These are phyloP conservation scores for Astragalus glycyphyllos DNA, from an alignment of 306 rosid genomes.

Conservation along the genomic window DNA sequence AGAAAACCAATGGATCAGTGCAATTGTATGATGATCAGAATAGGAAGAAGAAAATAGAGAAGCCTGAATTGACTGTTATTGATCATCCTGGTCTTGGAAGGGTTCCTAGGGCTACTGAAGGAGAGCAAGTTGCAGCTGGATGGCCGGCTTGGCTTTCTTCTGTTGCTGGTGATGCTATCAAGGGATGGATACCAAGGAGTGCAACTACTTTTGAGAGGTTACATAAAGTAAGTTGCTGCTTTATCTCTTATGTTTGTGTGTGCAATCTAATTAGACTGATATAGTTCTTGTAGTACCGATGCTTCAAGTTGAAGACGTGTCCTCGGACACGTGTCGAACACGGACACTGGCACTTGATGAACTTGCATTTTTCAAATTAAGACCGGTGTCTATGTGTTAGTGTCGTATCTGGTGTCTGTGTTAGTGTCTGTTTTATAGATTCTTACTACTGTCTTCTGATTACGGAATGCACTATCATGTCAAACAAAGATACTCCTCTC, in stretches of 20 bases:
- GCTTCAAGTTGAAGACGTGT: no score
- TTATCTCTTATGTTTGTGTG: constrained; percentile 32
- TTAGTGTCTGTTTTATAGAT: background rate
- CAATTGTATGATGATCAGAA: constrained; percentile 56
- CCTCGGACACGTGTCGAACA: no score
- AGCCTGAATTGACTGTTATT: constrained; percentile 47
- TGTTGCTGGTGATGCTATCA: constrained; percentile 86
- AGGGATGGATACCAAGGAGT: constrained; percentile 87
- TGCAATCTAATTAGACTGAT: background rate
- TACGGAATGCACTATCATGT: background rate
- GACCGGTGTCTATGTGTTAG: no score
- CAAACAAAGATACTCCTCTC: constrained; percentile 4
- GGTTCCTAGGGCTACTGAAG: constrained; percentile 71
- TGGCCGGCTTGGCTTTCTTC: constrained; percentile 97
- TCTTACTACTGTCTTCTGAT: background rate
- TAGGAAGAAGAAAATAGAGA: constrained; percentile 58
- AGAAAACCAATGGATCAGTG: constrained; percentile 61
- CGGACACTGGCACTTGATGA: no score
- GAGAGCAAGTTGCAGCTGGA: constrained; percentile 91
- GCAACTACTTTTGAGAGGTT: constrained; percentile 89
- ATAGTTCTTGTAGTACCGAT: background rate
- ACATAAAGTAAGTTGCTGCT: constrained; percentile 66
- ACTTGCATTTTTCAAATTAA: no score
- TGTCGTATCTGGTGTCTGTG: no score
- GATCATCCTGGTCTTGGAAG: constrained; percentile 63